Percentiles rank a stretch among this genome's conserved stretches.
phyloP scores from a whole-genome alignment of 2,329 filamentous ascomycete genomes.

The Dothiorella sarmentorum region DNA sequence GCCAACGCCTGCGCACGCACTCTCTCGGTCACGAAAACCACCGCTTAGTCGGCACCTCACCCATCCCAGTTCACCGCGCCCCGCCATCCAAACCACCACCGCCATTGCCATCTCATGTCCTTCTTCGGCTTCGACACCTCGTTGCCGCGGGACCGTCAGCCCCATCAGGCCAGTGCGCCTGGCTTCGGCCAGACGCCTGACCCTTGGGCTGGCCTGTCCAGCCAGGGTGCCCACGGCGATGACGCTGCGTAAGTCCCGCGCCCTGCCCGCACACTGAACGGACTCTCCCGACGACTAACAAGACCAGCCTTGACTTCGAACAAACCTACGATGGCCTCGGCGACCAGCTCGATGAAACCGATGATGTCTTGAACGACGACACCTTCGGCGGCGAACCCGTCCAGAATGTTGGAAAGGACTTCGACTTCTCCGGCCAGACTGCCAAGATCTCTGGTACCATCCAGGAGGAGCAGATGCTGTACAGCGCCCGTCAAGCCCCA shows the following conservation, averaged over 20 bases:
- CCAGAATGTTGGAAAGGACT: slow-evolving; percentile 76
- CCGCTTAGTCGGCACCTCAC: slow-evolving; percentile 2
- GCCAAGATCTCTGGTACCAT: slow-evolving; percentile 82
- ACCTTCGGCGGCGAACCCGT: slow-evolving; percentile 65
- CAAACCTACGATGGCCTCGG: slow-evolving; percentile 96
- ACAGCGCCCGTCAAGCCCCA: slow-evolving; percentile 67
- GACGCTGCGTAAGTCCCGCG: slow-evolving; percentile 55
- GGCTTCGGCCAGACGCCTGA: slow-evolving; percentile 83
- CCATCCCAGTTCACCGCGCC: slow-evolving; percentile 17
- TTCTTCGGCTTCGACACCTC: slow-evolving; percentile 86
- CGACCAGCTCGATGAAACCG: slow-evolving; percentile 83
- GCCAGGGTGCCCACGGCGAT: slow-evolving; percentile 47
- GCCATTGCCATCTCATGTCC: slow-evolving; percentile 58
- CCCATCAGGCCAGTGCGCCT: slow-evolving; percentile 65
- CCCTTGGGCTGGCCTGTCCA: slow-evolving; percentile 80
- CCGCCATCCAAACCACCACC: slow-evolving; percentile 18
- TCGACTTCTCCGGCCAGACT: slow-evolving; percentile 94
- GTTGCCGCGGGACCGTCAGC: slow-evolving; percentile 55
- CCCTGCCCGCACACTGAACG: slow-evolving; percentile 44
- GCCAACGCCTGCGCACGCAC: slow-evolving; percentile 23
- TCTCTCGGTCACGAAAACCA: slow-evolving; percentile 3
- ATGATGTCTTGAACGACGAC: slow-evolving; percentile 95
- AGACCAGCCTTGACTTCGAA: slow-evolving; percentile 84
- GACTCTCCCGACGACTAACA: too few species aligned
- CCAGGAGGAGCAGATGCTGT: slow-evolving; percentile 86